Percentiles rank a stretch among this genome's conserved stretches.
phyloP scores from a whole-genome alignment of 805 yeast species.

The Clavispora asparagi region DNA sequence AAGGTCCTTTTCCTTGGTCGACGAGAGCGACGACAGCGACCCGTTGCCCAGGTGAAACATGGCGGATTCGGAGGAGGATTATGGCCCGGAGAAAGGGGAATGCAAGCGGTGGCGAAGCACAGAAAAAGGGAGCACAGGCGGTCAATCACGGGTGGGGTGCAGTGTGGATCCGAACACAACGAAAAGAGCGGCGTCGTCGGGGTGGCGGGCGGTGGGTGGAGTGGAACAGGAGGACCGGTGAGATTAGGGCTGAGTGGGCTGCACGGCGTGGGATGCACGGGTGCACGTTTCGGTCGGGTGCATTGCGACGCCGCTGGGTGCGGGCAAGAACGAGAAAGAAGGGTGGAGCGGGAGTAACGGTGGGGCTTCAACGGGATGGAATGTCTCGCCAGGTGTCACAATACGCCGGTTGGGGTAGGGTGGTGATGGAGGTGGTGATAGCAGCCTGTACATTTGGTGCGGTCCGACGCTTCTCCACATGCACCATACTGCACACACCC shows the following conservation, averaged over 20 bases:
- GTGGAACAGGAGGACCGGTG: background rate
- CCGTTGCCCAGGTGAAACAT: constrained; percentile 1
- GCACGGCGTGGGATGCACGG: background rate
- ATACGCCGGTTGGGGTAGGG: too few relatives aligned
- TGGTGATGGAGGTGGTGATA: background rate
- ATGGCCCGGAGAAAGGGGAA: background rate
- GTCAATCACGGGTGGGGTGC: too few relatives aligned
- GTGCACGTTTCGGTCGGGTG: background rate
- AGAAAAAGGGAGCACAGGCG: too few relatives aligned
- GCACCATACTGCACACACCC: background rate
- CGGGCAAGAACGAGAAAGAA: background rate
- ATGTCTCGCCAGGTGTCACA: too few relatives aligned
- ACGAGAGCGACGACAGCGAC: background rate
- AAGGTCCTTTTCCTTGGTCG: constrained; percentile 32
- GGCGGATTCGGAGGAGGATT: background rate
- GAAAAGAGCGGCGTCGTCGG: background rate
- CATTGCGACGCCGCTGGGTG: background rate
- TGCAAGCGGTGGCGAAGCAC: background rate
- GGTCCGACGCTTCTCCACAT: background rate
- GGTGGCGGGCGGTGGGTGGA: background rate
- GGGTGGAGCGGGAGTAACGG: background rate
- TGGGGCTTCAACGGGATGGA: too few relatives aligned
- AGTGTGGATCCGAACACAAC: background rate
- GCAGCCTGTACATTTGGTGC: background rate
- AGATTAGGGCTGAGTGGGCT: background rate